These are phyloP conservation scores for Aegilops longissima DNA, from an alignment of 176 grass and related monocot genomes.

Conservation along the genomic window DNA sequence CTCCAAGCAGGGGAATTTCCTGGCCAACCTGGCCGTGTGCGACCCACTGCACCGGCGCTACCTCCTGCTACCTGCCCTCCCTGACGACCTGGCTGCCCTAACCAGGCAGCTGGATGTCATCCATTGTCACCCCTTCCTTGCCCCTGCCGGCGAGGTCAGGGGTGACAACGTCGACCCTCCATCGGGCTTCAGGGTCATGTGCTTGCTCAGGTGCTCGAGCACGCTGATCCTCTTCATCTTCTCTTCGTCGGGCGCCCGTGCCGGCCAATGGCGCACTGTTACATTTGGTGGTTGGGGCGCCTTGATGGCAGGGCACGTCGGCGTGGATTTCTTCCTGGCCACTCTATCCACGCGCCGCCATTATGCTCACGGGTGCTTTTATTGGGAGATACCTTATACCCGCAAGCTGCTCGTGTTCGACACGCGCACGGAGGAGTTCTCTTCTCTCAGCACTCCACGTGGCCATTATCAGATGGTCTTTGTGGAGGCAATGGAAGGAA, in stretches of 20 bases:
- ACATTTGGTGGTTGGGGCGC: background rate
- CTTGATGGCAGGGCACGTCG: background rate
- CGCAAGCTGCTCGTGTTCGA: background rate
- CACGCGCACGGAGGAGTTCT: background rate
- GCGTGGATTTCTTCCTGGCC: no score
- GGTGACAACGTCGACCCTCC: background rate
- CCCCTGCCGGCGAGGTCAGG: background rate
- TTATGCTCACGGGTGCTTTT: background rate
- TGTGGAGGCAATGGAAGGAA: background rate
- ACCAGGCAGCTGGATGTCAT: no score
- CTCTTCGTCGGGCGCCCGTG: background rate
- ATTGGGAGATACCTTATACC: background rate
- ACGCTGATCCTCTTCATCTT: background rate
- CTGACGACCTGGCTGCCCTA: no score
- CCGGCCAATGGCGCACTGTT: background rate
- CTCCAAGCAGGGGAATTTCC: no score
- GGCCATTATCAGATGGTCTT: background rate
- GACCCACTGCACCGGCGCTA: background rate
- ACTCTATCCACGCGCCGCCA: background rate
- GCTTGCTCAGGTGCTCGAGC: background rate
- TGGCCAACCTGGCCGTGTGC: background rate
- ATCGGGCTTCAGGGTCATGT: background rate
- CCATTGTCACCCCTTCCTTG: background rate
- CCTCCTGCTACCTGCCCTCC: background rate
- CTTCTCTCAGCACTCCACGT: background rate